A percentile compares a stretch with the other conserved stretches of the same genome.
phyloP scores from a whole-genome alignment of 108 stramenopile genomes.

The Cyclotella choctawhatcheeana region DNA sequence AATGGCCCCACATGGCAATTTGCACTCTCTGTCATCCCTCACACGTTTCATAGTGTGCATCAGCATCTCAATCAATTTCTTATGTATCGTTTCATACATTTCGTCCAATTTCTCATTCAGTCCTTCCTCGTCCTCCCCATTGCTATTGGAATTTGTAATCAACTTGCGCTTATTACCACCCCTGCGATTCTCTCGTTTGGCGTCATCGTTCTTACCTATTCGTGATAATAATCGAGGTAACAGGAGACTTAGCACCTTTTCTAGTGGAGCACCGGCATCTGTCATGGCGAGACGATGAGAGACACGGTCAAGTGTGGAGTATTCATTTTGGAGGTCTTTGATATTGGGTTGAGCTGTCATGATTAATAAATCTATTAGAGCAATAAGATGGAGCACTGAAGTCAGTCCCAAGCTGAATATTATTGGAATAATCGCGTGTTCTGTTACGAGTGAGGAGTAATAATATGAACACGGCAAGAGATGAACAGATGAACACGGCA shows the following conservation, averaged over 20 bases:
- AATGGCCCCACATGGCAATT: conserved; percentile 63
- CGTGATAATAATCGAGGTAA: conserved; percentile 73
- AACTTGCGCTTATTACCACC: conserved; percentile 37
- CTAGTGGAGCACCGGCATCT: conserved; percentile 54
- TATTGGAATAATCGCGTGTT: too few relatives aligned
- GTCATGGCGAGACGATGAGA: conserved; percentile 81
- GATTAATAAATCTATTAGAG: not conserved
- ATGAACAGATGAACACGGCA: too few relatives aligned
- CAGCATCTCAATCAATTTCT: conserved; percentile 76
- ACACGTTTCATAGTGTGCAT: conserved; percentile 83
- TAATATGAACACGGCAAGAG: too few relatives aligned
- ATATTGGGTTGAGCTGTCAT: not conserved
- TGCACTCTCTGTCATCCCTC: conserved; percentile 56
- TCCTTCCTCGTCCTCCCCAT: not conserved
- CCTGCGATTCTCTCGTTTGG: conserved; percentile 15
- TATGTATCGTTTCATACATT: conserved; percentile 63
- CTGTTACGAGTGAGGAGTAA: too few relatives aligned
- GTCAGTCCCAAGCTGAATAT: too few relatives aligned
- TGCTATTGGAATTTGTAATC: too few relatives aligned
- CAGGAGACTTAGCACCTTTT: conserved; percentile 64
- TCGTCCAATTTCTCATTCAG: conserved; percentile 16
- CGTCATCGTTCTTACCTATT: conserved; percentile 74
- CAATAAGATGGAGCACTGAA: too few relatives aligned
- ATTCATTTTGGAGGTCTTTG: conserved; percentile 49
- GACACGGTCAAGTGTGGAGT: conserved; percentile 68